Conservation (phyloP, 495 filamentous ascomycete species). For the Hypoxylon fragiforme region DNA sequence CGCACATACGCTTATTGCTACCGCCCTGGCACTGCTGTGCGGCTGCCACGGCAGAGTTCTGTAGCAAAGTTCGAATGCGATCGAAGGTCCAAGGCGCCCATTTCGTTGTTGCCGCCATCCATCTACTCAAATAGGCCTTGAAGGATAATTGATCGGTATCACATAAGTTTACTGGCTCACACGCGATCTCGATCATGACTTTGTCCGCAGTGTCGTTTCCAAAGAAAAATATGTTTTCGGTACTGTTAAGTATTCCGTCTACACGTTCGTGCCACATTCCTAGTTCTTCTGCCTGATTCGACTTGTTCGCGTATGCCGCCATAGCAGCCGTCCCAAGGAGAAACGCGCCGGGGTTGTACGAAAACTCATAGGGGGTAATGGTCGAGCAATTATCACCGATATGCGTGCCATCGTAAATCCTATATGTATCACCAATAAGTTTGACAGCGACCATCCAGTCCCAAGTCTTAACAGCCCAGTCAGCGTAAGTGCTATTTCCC, state of each 20-base stretch:
- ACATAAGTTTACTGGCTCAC: conserved; percentile 65
- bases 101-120: conserved; percentile 73
- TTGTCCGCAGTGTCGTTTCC: conserved; percentile 38
- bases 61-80: conserved; percentile 64
- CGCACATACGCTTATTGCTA: conserved; percentile 65
- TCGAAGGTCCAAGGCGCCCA: conserved; percentile 66
- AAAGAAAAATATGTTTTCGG: conserved; percentile 60
- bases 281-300: conserved; percentile 50
- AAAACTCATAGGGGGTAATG: conserved; percentile 61
- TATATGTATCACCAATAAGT: conserved; percentile 53
- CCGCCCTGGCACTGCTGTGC: conserved; percentile 66
- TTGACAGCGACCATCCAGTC: conserved; percentile 63
- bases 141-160: conserved; percentile 71
- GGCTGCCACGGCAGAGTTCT: conserved; percentile 65
- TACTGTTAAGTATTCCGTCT: conserved; percentile 55
- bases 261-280: conserved; percentile 57
- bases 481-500: conserved; percentile 66
- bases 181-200: conserved; percentile 71
- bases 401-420: conserved; percentile 62
- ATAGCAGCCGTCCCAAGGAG: conserved; percentile 71
- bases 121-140: conserved; percentile 72
- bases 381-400: conserved; percentile 53
- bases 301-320: conserved; percentile 37
- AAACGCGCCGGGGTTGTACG: conserved; percentile 71
- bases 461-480: conserved; percentile 71